Evolutionary conservation across 129 eudicot species (phyloP).

Genomic region (Gnaphalium uliginosum): DNA sequence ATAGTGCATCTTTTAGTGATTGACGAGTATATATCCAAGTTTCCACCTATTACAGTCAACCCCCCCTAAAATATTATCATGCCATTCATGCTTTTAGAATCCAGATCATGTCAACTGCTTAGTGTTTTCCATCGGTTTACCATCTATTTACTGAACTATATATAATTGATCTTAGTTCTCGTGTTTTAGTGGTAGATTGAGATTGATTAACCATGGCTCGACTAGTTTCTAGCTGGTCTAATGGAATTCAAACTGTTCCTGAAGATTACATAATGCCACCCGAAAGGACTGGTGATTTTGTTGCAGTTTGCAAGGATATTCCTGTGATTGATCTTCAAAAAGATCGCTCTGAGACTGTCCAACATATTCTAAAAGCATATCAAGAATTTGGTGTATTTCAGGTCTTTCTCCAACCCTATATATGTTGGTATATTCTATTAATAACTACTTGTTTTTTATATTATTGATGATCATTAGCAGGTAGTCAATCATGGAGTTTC

Average conservation of each 20-base stretch:
- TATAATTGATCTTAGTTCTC: too few species aligned
- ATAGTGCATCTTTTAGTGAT: background rate
- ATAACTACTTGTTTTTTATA: background rate
- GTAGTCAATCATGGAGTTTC: conserved; percentile 49
- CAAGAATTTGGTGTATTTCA: conserved; percentile 51
- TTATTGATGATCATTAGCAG: background rate
- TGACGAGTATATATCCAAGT: too few species aligned
- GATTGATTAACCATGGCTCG: conserved; percentile 20
- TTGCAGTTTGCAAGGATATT: conserved; percentile 36
- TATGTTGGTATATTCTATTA: background rate
- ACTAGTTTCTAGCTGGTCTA: conserved; percentile 51
- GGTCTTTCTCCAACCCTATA: conserved; percentile 29
- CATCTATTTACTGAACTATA: background rate
- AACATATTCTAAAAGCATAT: conserved; percentile 40
- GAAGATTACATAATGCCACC: conserved; percentile 50
- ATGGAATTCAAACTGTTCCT: conserved; percentile 42
- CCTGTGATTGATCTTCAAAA: conserved; percentile 44
- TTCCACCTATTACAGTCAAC: background rate
- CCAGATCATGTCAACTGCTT: background rate
- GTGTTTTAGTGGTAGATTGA: conserved; percentile 9
- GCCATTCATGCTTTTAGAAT: too few species aligned
- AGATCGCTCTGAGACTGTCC: conserved; percentile 24
- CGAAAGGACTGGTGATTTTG: conserved; percentile 38
- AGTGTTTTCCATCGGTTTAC: background rate
- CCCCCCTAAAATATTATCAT: too few species aligned